These are phyloP conservation scores for Opeltia flavorubescens DNA, from an alignment of 495 filamentous ascomycete genomes.

Conservation along the genomic window DNA sequence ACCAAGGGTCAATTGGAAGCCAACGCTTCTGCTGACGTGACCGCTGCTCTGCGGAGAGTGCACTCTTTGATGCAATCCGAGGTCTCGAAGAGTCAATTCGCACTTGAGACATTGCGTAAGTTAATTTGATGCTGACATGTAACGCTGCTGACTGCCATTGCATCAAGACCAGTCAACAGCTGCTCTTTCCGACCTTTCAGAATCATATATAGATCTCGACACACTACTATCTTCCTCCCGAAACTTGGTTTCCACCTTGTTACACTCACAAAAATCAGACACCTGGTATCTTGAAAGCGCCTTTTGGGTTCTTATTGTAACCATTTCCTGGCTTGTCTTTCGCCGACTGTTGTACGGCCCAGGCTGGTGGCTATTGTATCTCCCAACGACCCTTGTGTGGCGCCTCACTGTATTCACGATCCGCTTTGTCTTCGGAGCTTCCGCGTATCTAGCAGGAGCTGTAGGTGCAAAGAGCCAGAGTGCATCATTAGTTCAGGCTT, in stretches of 20 bases:
- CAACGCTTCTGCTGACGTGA: slow-evolving; percentile 69
- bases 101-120: slow-evolving; percentile 61
- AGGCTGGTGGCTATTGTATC: slow-evolving; percentile 73
- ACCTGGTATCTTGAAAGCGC: slow-evolving; percentile 92
- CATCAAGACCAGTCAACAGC: slow-evolving; percentile 51
- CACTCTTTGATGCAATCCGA: slow-evolving; percentile 73
- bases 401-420: slow-evolving; percentile 30
- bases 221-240: slow-evolving; percentile 56
- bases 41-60: slow-evolving; percentile 65
- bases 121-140: neutral
- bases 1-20: slow-evolving; percentile 55
- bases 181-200: slow-evolving; percentile 62
- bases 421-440: slow-evolving; percentile 18
- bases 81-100: slow-evolving; percentile 72
- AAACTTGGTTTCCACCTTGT: slow-evolving; percentile 61
- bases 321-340: slow-evolving; percentile 74
- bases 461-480: slow-evolving; percentile 21
- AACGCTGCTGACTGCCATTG: slow-evolving; percentile 7
- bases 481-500: slow-evolving; percentile 17
- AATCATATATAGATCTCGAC: slow-evolving; percentile 67
- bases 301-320: slow-evolving; percentile 63
- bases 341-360: slow-evolving; percentile 77
- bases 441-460: slow-evolving; percentile 26
- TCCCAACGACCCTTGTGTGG: slow-evolving; percentile 54
- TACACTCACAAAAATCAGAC: slow-evolving; percentile 82